A percentile compares a stretch with the other conserved stretches of the same genome.
Evolutionary conservation across 768 basidiomycete species (phyloP).

Genomic region (Agrocybe pediades): DNA sequence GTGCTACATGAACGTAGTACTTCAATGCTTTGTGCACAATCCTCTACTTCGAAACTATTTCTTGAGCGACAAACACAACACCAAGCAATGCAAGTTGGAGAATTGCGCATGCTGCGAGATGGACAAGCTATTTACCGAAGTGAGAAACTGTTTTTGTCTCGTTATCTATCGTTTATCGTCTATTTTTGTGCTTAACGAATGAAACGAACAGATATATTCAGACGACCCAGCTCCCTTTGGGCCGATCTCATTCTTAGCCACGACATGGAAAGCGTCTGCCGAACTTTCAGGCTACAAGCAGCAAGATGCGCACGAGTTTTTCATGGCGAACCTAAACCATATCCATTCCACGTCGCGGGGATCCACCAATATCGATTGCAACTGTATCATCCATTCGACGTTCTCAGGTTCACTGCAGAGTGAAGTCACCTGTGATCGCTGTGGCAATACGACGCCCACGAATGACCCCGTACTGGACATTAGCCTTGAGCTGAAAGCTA

Average conservation of each 20-base stretch:
- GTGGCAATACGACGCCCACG: slow-evolving; percentile 75
- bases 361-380: slow-evolving; percentile 77
- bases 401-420: slow-evolving; percentile 88
- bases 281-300: slow-evolving; percentile 92
- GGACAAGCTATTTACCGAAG: slow-evolving; percentile 84
- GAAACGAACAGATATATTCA: slow-evolving; percentile 52
- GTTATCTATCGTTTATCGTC: not conserved
- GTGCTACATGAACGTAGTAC: slow-evolving; percentile 90
- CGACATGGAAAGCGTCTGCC: slow-evolving; percentile 79
- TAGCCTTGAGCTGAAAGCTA: slow-evolving; percentile 75
- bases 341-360: slow-evolving; percentile 81
- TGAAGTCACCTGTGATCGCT: slow-evolving; percentile 87
- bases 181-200: not conserved
- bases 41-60: slow-evolving; percentile 89
- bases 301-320: slow-evolving; percentile 92
- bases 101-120: slow-evolving; percentile 92
- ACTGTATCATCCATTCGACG: slow-evolving; percentile 89
- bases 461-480: slow-evolving; percentile 91
- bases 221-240: slow-evolving; percentile 67
- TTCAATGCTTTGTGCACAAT: slow-evolving; percentile 89
- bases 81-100: slow-evolving; percentile 61
- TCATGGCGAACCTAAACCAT: slow-evolving; percentile 82
- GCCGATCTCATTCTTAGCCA: slow-evolving; percentile 79
- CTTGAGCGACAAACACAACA: slow-evolving; percentile 88
- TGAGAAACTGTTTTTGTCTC: slow-evolving; percentile 24